These are phyloP conservation scores for Aspergillus cavernicola DNA, from an alignment of 495 filamentous ascomycete genomes.

Conservation along the genomic window DNA sequence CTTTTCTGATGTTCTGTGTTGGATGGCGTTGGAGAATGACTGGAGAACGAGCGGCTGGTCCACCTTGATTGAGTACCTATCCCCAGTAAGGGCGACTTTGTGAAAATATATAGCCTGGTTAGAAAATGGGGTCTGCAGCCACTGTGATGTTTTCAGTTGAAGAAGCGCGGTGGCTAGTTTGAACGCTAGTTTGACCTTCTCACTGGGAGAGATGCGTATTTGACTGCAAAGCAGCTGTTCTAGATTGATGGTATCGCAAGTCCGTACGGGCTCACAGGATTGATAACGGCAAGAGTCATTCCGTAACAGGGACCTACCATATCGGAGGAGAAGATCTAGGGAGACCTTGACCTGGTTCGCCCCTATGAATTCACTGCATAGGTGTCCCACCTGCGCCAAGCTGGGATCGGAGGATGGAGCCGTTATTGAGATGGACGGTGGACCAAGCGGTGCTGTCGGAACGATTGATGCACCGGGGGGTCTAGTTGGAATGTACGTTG, in stretches of 20 bases:
- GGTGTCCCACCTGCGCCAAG: background rate
- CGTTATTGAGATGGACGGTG: background rate
- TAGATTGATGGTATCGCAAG: background rate
- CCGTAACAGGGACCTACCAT: background rate
- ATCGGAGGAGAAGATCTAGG: background rate
- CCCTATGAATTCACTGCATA: background rate
- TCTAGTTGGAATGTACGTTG: no score
- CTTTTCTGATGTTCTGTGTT: background rate
- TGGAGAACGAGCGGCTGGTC: conserved; percentile 1
- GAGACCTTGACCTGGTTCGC: background rate
- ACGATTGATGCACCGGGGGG: no score
- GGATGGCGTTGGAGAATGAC: background rate
- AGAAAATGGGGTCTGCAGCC: background rate
- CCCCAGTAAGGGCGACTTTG: background rate
- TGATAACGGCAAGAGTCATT: background rate
- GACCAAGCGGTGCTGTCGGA: no score
- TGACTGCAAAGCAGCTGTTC: background rate
- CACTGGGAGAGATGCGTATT: background rate
- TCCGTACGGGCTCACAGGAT: background rate
- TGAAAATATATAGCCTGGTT: background rate
- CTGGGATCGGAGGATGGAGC: background rate
- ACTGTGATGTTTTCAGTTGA: background rate
- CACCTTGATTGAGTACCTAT: background rate
- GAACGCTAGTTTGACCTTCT: conserved; percentile 3
- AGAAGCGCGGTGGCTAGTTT: conserved; percentile 1